Percentiles rank a stretch among this genome's conserved stretches.
These are phyloP conservation scores for Triangularia verruculosa DNA, from an alignment of 2,329 filamentous ascomycete genomes.

Conservation along the genomic window DNA sequence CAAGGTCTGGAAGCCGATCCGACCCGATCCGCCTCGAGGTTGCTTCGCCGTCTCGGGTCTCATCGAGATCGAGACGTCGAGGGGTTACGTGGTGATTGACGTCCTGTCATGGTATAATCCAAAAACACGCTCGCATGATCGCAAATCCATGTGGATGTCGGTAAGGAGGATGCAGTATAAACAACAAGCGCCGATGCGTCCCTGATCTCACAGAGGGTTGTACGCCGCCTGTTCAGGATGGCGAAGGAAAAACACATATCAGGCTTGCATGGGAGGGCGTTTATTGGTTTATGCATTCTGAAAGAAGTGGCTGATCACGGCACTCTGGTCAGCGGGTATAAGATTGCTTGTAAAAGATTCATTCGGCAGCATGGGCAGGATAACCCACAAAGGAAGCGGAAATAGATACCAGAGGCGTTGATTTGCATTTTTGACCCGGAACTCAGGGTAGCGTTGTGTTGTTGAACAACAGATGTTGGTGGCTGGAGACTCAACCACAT, in stretches of 20 bases:
- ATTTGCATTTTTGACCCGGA: background rate
- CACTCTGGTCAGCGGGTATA: background rate
- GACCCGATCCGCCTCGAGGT: constrained; percentile 46
- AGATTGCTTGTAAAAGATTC: background rate
- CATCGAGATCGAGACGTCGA: constrained; percentile 50
- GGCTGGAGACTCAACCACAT: too few relatives aligned
- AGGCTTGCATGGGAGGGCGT: background rate
- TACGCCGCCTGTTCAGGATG: too few relatives aligned
- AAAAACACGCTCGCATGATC: constrained; percentile 47
- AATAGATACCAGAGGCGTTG: background rate
- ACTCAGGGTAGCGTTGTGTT: too few relatives aligned
- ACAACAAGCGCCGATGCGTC: background rate
- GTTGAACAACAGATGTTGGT: too few relatives aligned
- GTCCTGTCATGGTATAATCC: constrained; percentile 56
- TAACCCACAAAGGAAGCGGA: background rate
- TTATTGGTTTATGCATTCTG: background rate
- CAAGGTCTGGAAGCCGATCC: constrained; percentile 47
- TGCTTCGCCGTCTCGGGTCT: constrained; percentile 53
- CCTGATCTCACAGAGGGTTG: too few relatives aligned
- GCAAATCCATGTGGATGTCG: constrained; percentile 36
- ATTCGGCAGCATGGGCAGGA: background rate
- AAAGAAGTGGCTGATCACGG: background rate
- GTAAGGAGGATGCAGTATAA: constrained; percentile 41
- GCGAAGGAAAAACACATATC: background rate
- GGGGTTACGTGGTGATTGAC: constrained; percentile 48